Percentiles rank a stretch among this genome's conserved stretches.
phyloP scores from a whole-genome alignment of 306 rosid genomes.

The Vicia faba region DNA sequence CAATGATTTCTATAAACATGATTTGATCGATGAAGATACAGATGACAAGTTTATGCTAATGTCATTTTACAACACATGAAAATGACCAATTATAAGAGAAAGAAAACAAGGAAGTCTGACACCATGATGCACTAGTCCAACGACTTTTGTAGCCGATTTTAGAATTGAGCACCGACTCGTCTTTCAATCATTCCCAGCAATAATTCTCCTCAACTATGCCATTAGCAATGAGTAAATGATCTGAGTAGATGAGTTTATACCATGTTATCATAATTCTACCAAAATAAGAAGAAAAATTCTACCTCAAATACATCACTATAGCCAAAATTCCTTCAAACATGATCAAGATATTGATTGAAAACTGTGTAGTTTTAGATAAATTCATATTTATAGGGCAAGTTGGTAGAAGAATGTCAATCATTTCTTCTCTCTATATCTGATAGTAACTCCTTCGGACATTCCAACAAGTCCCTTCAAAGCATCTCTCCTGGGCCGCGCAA shows the following conservation, averaged over 20 bases:
- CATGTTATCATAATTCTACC: not conserved
- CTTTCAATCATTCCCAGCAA: slow-evolving; percentile 9
- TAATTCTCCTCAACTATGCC: not conserved
- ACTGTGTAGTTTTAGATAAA: slow-evolving; percentile 16
- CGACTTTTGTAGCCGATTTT: not conserved
- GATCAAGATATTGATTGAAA: slow-evolving; percentile 30
- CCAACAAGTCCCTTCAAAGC: slow-evolving; percentile 61
- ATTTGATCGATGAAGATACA: slow-evolving; percentile 34
- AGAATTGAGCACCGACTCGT: not conserved
- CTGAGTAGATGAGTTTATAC: not conserved
- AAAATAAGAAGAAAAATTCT: not conserved
- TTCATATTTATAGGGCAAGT: slow-evolving; percentile 19
- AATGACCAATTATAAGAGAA: not conserved
- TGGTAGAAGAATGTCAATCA: slow-evolving; percentile 33
- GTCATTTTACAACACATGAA: slow-evolving; percentile 19
- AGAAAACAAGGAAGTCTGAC: not conserved
- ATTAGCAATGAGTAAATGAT: not conserved
- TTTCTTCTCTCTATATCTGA: slow-evolving; percentile 68
- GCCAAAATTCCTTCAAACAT: slow-evolving; percentile 38
- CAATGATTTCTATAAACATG: slow-evolving; percentile 25
- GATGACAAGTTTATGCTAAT: slow-evolving; percentile 25
- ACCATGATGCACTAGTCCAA: no score
- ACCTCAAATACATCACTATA: slow-evolving; percentile 30
- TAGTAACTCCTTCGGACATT: slow-evolving; percentile 67
- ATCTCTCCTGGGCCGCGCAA: slow-evolving; percentile 87